Evolutionary conservation across 345 rosid genomes (phyloP).

Genomic region (Camelina hispida): DNA sequence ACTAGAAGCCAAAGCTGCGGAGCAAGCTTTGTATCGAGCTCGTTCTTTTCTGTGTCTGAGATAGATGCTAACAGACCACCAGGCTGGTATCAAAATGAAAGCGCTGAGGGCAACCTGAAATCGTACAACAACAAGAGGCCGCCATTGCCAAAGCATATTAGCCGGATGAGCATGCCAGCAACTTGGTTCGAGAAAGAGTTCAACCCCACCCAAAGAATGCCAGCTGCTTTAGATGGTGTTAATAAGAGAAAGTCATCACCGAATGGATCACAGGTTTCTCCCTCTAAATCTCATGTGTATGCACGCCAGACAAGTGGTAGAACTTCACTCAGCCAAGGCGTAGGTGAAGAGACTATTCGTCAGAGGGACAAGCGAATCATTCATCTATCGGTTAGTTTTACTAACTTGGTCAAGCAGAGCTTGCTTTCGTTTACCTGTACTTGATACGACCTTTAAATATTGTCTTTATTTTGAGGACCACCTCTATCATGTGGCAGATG

Average conservation of each 20-base stretch:
- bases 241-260: conserved; percentile 43
- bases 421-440: conserved; percentile 27
- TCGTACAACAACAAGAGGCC: conserved; percentile 41
- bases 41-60: conserved; percentile 44
- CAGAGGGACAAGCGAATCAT: conserved; percentile 48
- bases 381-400: conserved; percentile 49
- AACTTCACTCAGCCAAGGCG: conserved; percentile 37
- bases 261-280: conserved; percentile 48
- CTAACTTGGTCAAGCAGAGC: conserved; percentile 18
- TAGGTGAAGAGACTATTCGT: conserved; percentile 36
- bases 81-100: conserved; percentile 46
- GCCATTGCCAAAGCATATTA: conserved; percentile 35
- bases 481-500: conserved; percentile 47
- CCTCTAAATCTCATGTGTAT: conserved; percentile 35
- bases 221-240: conserved; percentile 27
- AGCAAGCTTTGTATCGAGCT: conserved; percentile 52
- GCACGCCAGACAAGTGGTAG: conserved; percentile 46
- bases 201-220: conserved; percentile 30
- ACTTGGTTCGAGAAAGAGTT: conserved; percentile 48
- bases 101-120: conserved; percentile 48
- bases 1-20: conserved; percentile 72
- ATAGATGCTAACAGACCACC: conserved; percentile 50
- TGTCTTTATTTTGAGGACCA: conserved; percentile 3
- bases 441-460: conserved; percentile 12
- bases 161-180: conserved; percentile 45